Evolutionary conservation across 495 filamentous ascomycete genomes (phyloP), one percentile per base, ranked within the genome.

Genomic region (Baudoinia panamericana): DNA sequence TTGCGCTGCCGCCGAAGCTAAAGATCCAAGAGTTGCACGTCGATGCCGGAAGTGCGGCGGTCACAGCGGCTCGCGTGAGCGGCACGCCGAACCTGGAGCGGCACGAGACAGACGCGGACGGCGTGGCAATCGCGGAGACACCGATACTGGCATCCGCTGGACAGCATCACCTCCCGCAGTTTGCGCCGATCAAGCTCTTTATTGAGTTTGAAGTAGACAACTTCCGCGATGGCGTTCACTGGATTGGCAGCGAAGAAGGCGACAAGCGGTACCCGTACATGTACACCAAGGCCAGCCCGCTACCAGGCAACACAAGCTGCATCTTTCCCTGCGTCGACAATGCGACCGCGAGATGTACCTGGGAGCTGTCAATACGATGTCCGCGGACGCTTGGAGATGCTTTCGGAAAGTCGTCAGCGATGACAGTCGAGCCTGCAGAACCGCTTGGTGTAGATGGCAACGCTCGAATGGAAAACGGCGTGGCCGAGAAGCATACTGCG

Each of bases 311-410:
- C 26, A 50, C 51, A 1, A 87, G 75, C 39, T 80, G 78, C 51
- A 71, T 95, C 9, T 96, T 96, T 51, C 90, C 90, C 8, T 95
- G 87, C 48, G 66, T 95, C 18, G 92, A 96, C 55, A 81, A 93
- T 54, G 68, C 76, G 4, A 69, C 71, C 19, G 73, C 81, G 22
- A 72, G 84, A 39, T 88, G 78, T 56, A 75, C 73, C 1, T 99
- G 87, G 86, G 85, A 85, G 39, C 63, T 99, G 18, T 79, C 78
- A 1, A 78, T 97, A 44, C 86, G 76, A 29, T 86, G 77, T 50
- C 81, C 88, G 10, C 75, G 76, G 43, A 90, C 84, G 0, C 61
- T 97, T 5, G 84, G 84, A 9, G 86, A 90, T 63, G 76, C 83
- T n/a, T 77, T 87, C 34, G 15, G 27, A 32, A 52, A 48, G 41